Evolutionary conservation across 805 yeast species (phyloP), one percentile per base, ranked within the genome.

Genomic region (Saturnispora besseyi): DNA sequence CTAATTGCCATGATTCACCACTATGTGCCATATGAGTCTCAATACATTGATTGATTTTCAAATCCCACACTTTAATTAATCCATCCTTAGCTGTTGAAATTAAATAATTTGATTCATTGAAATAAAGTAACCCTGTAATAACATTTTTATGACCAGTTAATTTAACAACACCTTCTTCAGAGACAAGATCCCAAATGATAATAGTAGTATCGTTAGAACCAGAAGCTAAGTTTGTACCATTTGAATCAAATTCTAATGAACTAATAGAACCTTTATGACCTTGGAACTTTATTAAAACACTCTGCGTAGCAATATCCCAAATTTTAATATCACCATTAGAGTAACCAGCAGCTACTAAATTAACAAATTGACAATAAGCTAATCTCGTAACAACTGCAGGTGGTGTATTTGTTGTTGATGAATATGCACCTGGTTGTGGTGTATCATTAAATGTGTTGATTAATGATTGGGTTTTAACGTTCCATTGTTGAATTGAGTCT

Each of bases 11-110:
- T 69, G 96, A 87, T 65, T 93, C 98, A 51, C 91, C 90, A 22
- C 85, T 75, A 63, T 88, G 96, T 0, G 97, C 96, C 53, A 89
- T 81, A 63, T 90, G 97, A 1, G 98, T 90, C 63, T 93, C 99
- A 5, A 89, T 72, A 67, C 97, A 87, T 63, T 88, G 95, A 62
- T 86, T 88, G 4, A 93, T 70, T 59, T 82, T 84, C 57, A 93
- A 67, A 61, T 93, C 98, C 99, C 99, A 93, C 33, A 93, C 67
- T 63, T 93, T 93, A 57, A 93, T 74, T 45, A 89, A 70, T 0
- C 98, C 98, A 63, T 93, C 99, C 61, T 89, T 90, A 2, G 95
- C 78, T 0, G 83, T 80, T 56, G 89, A 80, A 18, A 89, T 57
- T 15, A 93, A 67, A 76, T 84, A 88, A 50, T 84, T 86, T 5